Evolutionary conservation across 2,329 filamentous ascomycete species (phyloP), one percentile per base, ranked within the genome.

Genomic region (Colletotrichum scovillei): DNA sequence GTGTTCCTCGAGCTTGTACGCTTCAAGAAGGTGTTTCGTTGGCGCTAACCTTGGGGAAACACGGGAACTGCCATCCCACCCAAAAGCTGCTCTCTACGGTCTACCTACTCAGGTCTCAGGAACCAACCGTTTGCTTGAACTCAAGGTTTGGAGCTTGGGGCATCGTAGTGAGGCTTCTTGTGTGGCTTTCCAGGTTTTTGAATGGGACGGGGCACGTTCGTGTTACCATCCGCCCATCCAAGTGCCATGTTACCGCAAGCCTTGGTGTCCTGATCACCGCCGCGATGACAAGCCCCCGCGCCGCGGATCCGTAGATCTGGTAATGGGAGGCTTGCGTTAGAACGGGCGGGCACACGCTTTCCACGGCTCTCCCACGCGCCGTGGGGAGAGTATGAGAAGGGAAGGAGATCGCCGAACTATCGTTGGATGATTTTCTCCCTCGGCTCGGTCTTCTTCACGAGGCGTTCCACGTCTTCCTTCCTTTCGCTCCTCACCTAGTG

Each of bases 231-330:
- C 35, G 35, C 56, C 28, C 28, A n/a, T 35, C 19, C 30, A 32
- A 32, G 30, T 32, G 30, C 30, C 30, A 32, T 32, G 30, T 42
- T 42, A 19, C 57, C 28, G 28, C 28, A 64, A 64, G 46, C 28
- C 62, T 55, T 16, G 12, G 14, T 5, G 35, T 38, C 35, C 62
- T 38, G 28, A 38, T 55, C 28, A 64, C 46, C 42, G 42, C 38
- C 38, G 9, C 62, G 12, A 64, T 38, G n/a, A 8, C 26, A 64
- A n/a, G 16, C 42, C 42, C 42, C 42, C 42, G 42, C 42, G 42
- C 28, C 62, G 42, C 46, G 46, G 46, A 64, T 53, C 62, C 46
- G 62, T 53, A 52, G 62, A 64, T 64, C 62, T 64, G 62, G 30
- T 64, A 53, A 46, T 46, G 46, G 62, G 58, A 38, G 19, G 60